Evolutionary conservation across 1,284 basidiomycete genomes (phyloP).

Genomic region (Xerocomus cyaneibrunnescens): DNA sequence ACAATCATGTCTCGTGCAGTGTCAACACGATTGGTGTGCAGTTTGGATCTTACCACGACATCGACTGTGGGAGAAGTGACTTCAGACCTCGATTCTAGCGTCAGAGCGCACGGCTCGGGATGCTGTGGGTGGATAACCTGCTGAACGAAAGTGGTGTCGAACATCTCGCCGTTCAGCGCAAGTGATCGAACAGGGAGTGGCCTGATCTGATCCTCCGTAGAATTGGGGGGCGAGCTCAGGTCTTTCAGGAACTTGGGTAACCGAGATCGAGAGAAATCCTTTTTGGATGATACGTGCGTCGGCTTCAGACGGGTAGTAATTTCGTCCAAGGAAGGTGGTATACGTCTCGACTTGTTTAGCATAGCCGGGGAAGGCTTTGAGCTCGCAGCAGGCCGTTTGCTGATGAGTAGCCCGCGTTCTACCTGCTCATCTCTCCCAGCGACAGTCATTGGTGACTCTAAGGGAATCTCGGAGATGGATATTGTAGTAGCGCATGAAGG

Average conservation of each 20-base stretch:
- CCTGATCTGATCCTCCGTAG: slow-evolving; percentile 36
- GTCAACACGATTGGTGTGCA: slow-evolving; percentile 49
- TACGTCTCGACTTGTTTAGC: slow-evolving; percentile 25
- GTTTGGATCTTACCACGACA: slow-evolving; percentile 47
- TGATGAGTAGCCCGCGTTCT: slow-evolving; percentile 51
- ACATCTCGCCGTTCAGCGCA: slow-evolving; percentile 4
- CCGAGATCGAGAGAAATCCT: slow-evolving; percentile 27
- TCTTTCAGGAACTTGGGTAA: slow-evolving; percentile 48
- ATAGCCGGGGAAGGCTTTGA: slow-evolving; percentile 3
- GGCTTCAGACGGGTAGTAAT: slow-evolving; percentile 59
- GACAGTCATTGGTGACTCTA: slow-evolving; percentile 62
- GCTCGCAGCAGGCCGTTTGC: slow-evolving; percentile 21
- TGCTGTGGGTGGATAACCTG: slow-evolving; percentile 29
- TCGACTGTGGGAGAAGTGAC: slow-evolving; percentile 48
- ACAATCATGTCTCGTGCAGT: slow-evolving; percentile 63
- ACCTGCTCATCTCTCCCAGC: slow-evolving; percentile 63
- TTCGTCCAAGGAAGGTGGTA: slow-evolving; percentile 69
- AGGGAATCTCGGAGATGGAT: slow-evolving; percentile 59
- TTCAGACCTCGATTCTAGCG: slow-evolving; percentile 49
- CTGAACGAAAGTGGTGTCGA: slow-evolving; percentile 2
- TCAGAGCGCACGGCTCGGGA: slow-evolving; percentile 40
- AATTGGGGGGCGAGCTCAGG: slow-evolving; percentile 10
- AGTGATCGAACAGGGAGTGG: slow-evolving; percentile 40
- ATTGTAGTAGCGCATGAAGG: slow-evolving; percentile 62
- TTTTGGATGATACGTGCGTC: background rate